Base-by-base conservation (phyloP, 73 alveolate genomes). In the Paramecium bursaria region DNA sequence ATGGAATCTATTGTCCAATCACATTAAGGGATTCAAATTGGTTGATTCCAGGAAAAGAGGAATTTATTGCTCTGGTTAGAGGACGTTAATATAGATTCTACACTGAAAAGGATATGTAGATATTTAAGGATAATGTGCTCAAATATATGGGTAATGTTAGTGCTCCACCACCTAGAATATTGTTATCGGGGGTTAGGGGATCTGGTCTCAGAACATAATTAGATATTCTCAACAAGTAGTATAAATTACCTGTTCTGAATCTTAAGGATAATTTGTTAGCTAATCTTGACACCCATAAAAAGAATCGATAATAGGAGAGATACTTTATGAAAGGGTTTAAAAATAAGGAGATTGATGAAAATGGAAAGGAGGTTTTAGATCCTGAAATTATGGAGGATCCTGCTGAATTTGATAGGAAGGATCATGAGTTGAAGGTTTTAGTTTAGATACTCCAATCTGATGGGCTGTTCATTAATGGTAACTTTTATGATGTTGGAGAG, bases 331-430 rank as follows among this genome's bases (percentile, higher is more conserved):
- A 98, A 91, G 93, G 99, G 86, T 92, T 92, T 74, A 94, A 93
- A 46, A 79, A 79, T 11, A 53, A 31, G 26, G 95, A 90, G 57
- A 87, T 87, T 31, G 97, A 96, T 48, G 97, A 90, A 31, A 98
- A 88, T 3, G 97, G 92, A 19, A 95, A 75, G 9, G 90, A 92
- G 17, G 92, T 94, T 29, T 97, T 93, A 30, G 99, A 96, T 88
- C 96, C 98, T 31, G 98, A 95, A 73, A 93, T 96, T 46, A 98
- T 90, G 30, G 98, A 96, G 30, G 99, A 96, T 80, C 97, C 98
- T 50, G 97, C 92, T 48, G 99, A 96, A 73, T 96, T 94, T 76
- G 97, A 94, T 74, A 93, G 92, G 13, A 95, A 75, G 6, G 98
- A 91, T 74, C 97, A 96, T 86, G 98, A 94, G 74, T 89, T 90